Conservation (phyloP, 2,329 filamentous ascomycete species). For the Xylaria arbuscula region DNA sequence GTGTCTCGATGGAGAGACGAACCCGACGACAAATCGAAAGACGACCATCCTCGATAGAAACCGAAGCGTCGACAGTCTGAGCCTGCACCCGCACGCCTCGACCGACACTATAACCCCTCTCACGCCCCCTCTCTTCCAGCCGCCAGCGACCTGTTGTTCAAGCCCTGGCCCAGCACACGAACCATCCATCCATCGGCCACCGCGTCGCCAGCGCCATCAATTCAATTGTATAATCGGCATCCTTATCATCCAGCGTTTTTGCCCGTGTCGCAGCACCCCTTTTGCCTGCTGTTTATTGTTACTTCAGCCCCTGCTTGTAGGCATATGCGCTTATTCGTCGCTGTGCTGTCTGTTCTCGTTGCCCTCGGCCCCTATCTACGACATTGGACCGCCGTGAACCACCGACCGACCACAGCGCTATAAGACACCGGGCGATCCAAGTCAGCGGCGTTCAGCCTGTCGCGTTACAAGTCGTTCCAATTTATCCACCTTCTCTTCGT, state of each 20-base stretch:
- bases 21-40: slow-evolving; percentile 27
- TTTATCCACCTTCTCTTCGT: slow-evolving; percentile 40
- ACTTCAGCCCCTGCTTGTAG: slow-evolving; percentile 1
- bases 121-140: slow-evolving; percentile 14
- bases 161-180: neutral
- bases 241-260: neutral
- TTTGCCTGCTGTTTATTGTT: slow-evolving; percentile 11
- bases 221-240: slow-evolving; percentile 20
- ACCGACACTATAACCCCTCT: slow-evolving; percentile 25
- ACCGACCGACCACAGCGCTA: neutral
- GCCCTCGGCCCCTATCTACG: slow-evolving; percentile 25
- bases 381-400: slow-evolving; percentile 10
- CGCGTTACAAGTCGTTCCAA: slow-evolving; percentile 34
- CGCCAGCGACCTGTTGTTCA: neutral
- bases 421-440: slow-evolving; percentile 30
- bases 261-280: neutral
- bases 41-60: neutral
- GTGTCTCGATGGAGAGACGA: slow-evolving; percentile 41
- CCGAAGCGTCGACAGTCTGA: neutral
- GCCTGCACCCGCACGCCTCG: slow-evolving; percentile 19
- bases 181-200: slow-evolving; percentile 6
- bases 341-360: slow-evolving; percentile 5
- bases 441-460: slow-evolving; percentile 34
- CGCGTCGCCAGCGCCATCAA: neutral
- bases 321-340: slow-evolving; percentile 3